Percentiles rank a stretch among this genome's conserved stretches.
Conservation (phyloP, 331 rosid species). For the Pyracantha coccinea region DNA sequence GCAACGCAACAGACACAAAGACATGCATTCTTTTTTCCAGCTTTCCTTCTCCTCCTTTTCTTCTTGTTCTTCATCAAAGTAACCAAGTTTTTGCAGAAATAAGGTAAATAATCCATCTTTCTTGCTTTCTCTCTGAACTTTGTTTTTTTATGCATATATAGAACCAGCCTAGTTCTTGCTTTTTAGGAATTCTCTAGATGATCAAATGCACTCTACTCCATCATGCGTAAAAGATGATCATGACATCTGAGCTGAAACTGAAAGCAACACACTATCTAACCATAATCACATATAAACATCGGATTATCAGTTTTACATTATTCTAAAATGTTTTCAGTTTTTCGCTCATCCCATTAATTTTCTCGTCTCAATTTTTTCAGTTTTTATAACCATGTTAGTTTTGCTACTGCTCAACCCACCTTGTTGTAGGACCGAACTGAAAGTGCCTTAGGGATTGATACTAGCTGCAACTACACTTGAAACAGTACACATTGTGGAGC, state of each 20-base stretch:
- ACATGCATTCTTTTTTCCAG: not conserved
- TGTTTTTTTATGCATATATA: not conserved
- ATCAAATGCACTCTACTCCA: constrained; percentile 4
- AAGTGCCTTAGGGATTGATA: constrained; percentile 31
- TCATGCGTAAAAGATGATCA: not conserved
- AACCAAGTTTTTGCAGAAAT: not conserved
- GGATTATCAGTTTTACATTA: not conserved
- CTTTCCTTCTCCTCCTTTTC: not conserved
- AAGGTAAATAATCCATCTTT: not conserved
- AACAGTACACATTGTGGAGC: not conserved
- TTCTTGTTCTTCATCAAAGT: not conserved
- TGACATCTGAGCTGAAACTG: constrained; percentile 8
- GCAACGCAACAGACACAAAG: not conserved
- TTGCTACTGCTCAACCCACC: not conserved
- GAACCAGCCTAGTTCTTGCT: not conserved
- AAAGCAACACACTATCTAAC: not conserved
- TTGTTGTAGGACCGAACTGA: constrained; percentile 11
- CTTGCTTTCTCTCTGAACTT: not conserved
- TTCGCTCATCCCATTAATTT: not conserved
- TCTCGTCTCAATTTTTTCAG: not conserved
- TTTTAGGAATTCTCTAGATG: not conserved
- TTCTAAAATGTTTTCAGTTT: not conserved
- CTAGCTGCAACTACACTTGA: constrained; percentile 55
- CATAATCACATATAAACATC: not conserved
- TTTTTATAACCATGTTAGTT: not conserved